phyloP scores from a whole-genome alignment of 164 flowering plant species.

The Berberis thunbergii region DNA sequence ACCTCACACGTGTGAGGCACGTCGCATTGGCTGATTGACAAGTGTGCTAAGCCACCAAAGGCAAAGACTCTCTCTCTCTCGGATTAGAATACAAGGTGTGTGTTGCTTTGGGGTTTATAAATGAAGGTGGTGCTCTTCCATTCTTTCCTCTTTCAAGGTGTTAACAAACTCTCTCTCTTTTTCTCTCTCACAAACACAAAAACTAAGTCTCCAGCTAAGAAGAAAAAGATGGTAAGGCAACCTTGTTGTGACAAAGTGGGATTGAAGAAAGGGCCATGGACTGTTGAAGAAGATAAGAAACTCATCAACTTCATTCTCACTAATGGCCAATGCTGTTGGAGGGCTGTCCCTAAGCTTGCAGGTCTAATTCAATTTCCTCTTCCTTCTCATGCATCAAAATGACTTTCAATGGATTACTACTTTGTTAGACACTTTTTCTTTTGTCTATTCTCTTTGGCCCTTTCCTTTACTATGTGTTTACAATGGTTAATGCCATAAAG shows the following conservation, averaged over 20 bases:
- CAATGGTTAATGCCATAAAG: too few species aligned
- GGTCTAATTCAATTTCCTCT: too few species aligned
- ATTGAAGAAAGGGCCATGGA: too few species aligned
- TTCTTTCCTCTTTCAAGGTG: background rate
- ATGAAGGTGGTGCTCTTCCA: background rate
- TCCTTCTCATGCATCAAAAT: too few species aligned
- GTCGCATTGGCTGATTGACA: constrained; percentile 5
- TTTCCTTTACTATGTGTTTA: constrained; percentile 10
- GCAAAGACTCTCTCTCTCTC: background rate
- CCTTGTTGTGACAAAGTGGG: too few species aligned
- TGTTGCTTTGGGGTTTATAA: too few species aligned
- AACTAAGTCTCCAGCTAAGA: constrained; percentile 3
- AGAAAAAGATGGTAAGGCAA: constrained; percentile 60
- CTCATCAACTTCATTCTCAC: constrained; percentile 58
- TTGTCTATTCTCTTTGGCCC: too few species aligned
- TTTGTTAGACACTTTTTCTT: too few species aligned
- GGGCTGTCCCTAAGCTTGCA: constrained; percentile 20
- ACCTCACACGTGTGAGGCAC: constrained; percentile 26
- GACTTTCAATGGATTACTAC: too few species aligned
- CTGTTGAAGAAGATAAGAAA: too few species aligned
- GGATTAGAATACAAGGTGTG: background rate
- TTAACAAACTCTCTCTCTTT: background rate
- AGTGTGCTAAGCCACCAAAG: background rate
- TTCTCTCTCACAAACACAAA: background rate
- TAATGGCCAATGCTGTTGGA: constrained; percentile 84